Conservation (phyloP, 495 filamentous ascomycete genomes). For the Beverwykella pulmonaria region DNA sequence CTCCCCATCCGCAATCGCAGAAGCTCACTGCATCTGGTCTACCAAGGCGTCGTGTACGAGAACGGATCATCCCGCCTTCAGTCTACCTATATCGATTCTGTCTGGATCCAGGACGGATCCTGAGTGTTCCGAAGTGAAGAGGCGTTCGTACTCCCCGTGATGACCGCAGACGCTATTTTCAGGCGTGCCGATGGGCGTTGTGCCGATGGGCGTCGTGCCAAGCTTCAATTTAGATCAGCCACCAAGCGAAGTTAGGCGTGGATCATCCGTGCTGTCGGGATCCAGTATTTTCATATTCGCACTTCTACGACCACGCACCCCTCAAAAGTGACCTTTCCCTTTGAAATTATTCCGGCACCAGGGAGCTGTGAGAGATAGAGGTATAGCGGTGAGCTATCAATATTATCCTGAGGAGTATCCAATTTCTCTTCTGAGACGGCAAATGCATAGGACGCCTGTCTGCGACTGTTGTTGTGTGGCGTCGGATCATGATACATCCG, state of each 20-base stretch:
- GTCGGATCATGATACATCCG: slow-evolving; percentile 39
- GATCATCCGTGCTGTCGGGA: slow-evolving; percentile 10
- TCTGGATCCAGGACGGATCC: not conserved
- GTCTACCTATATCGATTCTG: no score
- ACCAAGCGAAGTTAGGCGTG: not conserved
- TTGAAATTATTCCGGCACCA: no score
- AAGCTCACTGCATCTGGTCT: not conserved
- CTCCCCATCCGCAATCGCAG: no score
- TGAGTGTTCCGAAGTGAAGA: not conserved
- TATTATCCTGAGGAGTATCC: not conserved
- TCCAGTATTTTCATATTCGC: not conserved
- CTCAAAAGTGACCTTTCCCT: no score
- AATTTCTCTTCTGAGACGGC: slow-evolving; percentile 18
- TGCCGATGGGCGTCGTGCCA: not conserved
- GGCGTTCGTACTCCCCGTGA: not conserved
- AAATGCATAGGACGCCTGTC: slow-evolving; percentile 4
- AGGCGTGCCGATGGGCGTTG: not conserved
- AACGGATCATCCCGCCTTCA: not conserved
- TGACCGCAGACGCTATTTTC: not conserved
- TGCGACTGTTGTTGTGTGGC: slow-evolving; percentile 35
- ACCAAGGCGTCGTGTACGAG: no score
- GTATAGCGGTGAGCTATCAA: not conserved
- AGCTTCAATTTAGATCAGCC: not conserved
- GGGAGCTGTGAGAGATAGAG: not conserved
- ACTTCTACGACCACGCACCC: no score